Conservation (phyloP, 169 alveolate species). For the Haemoproteus tartakovskyi region DNA sequence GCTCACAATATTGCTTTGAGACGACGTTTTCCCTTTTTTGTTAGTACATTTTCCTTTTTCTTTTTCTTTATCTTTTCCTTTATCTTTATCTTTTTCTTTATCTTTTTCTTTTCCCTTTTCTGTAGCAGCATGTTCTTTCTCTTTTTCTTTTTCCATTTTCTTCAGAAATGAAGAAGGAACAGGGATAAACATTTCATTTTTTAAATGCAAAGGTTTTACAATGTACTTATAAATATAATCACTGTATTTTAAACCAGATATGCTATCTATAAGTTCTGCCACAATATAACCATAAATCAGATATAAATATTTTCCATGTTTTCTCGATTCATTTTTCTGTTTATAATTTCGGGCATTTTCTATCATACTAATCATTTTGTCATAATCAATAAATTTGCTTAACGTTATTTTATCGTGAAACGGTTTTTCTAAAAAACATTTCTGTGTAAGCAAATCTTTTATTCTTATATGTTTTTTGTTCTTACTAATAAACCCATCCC, state of each 20-base stretch:
- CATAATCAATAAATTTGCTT: slow-evolving; percentile 49
- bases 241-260: slow-evolving; percentile 37
- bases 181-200: slow-evolving; percentile 48
- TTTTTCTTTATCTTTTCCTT: neutral
- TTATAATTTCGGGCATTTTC: slow-evolving; percentile 62
- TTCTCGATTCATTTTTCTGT: neutral
- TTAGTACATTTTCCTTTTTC: neutral
- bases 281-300: slow-evolving; percentile 40
- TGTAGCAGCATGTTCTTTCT: slow-evolving; percentile 7
- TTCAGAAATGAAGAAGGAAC: slow-evolving; percentile 29
- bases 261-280: slow-evolving; percentile 22
- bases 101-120: neutral
- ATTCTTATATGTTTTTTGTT: slow-evolving; percentile 68
- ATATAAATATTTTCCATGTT: slow-evolving; percentile 34
- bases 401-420: slow-evolving; percentile 69
- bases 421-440: slow-evolving; percentile 67
- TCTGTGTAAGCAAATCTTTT: slow-evolving; percentile 66
- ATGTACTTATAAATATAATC: slow-evolving; percentile 51
- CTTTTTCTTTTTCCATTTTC: neutral
- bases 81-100: neutral
- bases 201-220: slow-evolving; percentile 34
- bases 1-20: too few species aligned
- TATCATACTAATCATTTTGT: slow-evolving; percentile 60
- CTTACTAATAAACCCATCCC: slow-evolving; percentile 74
- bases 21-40: too few species aligned